Base-by-base conservation (phyloP, 164 flowering plant species). In the Nelumbo lutea region DNA sequence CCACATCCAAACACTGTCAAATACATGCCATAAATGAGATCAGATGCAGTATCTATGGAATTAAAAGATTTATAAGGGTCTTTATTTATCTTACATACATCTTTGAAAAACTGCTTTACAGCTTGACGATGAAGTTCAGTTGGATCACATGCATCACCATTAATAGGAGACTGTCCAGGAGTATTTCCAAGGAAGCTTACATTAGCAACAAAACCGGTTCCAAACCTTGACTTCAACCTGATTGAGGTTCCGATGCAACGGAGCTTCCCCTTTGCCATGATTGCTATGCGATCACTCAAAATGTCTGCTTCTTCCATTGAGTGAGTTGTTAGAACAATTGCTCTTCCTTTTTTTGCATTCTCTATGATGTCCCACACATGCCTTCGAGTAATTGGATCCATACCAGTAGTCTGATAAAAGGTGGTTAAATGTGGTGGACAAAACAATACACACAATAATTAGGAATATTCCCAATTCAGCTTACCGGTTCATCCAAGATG, bases 281-380 rank as follows among this genome's bases (percentile, higher is more conserved):
- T 96, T 50, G 96, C 99, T 64, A 96, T 90, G 6, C 96, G 89
- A 66, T 96, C 99, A 66, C 97, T 79, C 68, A 96, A 78, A 65
- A 96, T 84, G 75, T 93, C 99, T 53, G 99, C 99, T 84, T 96
- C 99, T 83, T 93, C 99, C 99, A 93, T 96, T 9, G 99, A 96
- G 73, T 96, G 99, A 61, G 99, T 96, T 9, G 99, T 96, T 62
- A 96, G 70, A 67, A 96, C 61, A 72, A 91, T 90, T 27, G 92
- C 90, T 15, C 97, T 84, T 1, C 97, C 99, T 82, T 77, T 85
- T 76, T 96, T 96, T 50, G 98, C 93, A 70, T 81, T 70, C 76
- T 90, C 90, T 76, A 96, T 96, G 68, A 96, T 90, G 82, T 96
- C 98, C 99, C 99, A 96, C 8, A 91, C 96, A 78, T 93, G 97